These are phyloP conservation scores for Euphorbia peplus DNA, from an alignment of 345 rosid species.

Conservation along the genomic window DNA sequence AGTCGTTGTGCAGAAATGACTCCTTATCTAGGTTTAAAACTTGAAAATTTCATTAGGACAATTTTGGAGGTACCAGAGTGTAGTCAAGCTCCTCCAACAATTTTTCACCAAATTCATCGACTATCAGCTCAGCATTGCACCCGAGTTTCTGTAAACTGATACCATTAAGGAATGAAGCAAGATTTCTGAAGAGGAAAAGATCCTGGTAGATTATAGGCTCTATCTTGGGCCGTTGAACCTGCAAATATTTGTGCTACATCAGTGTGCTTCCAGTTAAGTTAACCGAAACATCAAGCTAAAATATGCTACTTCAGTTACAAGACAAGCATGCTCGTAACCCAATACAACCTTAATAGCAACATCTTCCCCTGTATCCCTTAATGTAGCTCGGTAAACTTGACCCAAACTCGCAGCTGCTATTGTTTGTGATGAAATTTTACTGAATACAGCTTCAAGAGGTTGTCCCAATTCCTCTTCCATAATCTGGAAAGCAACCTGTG, in stretches of 20 bases:
- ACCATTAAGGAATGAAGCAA: constrained; percentile 89
- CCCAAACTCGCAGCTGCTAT: constrained; percentile 99
- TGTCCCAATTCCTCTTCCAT: constrained; percentile 91
- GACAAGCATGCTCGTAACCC: constrained; percentile 12
- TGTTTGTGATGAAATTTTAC: constrained; percentile 74
- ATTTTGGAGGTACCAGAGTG: constrained; percentile 67
- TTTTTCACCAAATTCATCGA: constrained; percentile 97
- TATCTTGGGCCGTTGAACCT: constrained; percentile 91
- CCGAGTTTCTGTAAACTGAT: constrained; percentile 87
- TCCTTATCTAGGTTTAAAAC: neutral
- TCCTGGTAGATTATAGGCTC: constrained; percentile 93
- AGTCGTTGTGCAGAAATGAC: neutral
- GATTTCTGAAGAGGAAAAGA: constrained; percentile 92
- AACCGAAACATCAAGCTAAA: neutral
- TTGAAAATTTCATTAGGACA: neutral
- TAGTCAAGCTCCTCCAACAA: constrained; percentile 98
- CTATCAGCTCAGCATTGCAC: constrained; percentile 93
- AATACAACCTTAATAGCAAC: constrained; percentile 89
- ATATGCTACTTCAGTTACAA: neutral
- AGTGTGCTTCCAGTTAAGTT: neutral
- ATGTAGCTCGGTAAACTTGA: constrained; percentile 95
- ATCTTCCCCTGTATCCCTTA: constrained; percentile 80
- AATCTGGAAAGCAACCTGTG: constrained; percentile 80
- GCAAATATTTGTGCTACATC: constrained; percentile 20
- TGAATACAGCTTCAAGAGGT: constrained; percentile 83